Evolutionary conservation across 352 stramenopile species (phyloP).

Genomic region (Phytophthora hibernalis): DNA sequence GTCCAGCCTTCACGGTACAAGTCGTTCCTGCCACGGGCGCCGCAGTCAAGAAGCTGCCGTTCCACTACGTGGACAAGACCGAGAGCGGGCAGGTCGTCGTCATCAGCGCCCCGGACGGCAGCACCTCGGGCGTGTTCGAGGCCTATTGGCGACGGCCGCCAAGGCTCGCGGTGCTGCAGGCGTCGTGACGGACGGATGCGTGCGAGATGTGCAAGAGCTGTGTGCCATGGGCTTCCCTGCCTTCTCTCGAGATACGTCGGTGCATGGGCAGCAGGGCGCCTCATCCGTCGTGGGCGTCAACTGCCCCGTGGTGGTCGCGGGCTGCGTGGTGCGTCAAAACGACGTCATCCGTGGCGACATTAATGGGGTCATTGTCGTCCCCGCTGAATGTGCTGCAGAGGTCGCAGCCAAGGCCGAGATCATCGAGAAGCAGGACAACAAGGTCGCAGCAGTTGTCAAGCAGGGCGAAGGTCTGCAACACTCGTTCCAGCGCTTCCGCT

Average conservation of each 20-base stretch:
- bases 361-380: conserved; percentile 85
- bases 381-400: conserved; percentile 68
- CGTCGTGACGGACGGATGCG: conserved; percentile 78
- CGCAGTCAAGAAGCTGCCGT: conserved; percentile 68
- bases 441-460: conserved; percentile 77
- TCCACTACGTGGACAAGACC: conserved; percentile 82
- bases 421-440: conserved; percentile 85
- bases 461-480: conserved; percentile 70
- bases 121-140: conserved; percentile 78
- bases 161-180: conserved; percentile 72
- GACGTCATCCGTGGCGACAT: conserved; percentile 84
- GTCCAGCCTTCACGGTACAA: conserved; percentile 69
- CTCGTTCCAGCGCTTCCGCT: conserved; percentile 83
- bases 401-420: conserved; percentile 74
- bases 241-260: conserved; percentile 74
- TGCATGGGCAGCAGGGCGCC: conserved; percentile 69
- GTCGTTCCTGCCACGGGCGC: conserved; percentile 68
- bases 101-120: conserved; percentile 66
- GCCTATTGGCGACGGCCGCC: conserved; percentile 68
- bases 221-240: conserved; percentile 72
- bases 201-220: conserved; percentile 80
- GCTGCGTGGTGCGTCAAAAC: conserved; percentile 74
- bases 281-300: conserved; percentile 75
- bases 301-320: conserved; percentile 68
- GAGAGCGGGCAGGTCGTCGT: conserved; percentile 83